Evolutionary conservation across 148 eudicot species (phyloP), one percentile per base, ranked within the genome.

Genomic region (Vaccinium vitisidaea): DNA sequence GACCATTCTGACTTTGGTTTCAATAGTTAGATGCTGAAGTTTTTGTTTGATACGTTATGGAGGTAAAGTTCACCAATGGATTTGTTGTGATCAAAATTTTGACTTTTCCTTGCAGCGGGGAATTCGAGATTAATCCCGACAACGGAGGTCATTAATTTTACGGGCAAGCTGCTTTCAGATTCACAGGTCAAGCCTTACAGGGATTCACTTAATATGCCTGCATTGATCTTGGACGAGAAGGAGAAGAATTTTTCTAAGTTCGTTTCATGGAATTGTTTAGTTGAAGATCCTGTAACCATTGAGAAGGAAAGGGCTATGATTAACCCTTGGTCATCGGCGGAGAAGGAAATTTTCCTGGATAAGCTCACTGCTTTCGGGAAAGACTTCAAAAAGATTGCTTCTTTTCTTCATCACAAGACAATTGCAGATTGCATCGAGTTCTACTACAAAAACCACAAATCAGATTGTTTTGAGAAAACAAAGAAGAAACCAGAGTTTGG

Each of bases 361-460:
- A 95, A 95, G 89, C 86, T 94, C 73, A 84, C 90, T 25, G 50
- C 36, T 21, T 85, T 88, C 74, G 98, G 99, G 79, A 97, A 97
- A 87, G 93, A 95, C 88, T 97, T 97, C 79, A 84, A 54, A 48
- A 95, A 88, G 83, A 97, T 97, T 59, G 91, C 98, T 56, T 91
- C 94, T 84, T 97, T 93, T 90, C 91, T 97, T 73, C 93, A 89
- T 86, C 91, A 94, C 80, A 95, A 95, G 89, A 93, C 98, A 52
- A 89, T 90, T 61, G 98, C 98, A 55, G 98, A 97, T 75, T 97
- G 99, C 83, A 67, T 97, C 67, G 93, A 95, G 88, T 97, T 95
- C 75, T 97, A 97, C 78, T 97, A 97, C 90, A 97, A 97, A 87
- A 94, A 95, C 86, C 99, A 94, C 86, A 95, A 93, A 83, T 94